Evolutionary conservation across 2,329 filamentous ascomycete genomes (phyloP), one percentile per base, ranked within the genome.

Genomic region (Phyllosticta ampelicida): DNA sequence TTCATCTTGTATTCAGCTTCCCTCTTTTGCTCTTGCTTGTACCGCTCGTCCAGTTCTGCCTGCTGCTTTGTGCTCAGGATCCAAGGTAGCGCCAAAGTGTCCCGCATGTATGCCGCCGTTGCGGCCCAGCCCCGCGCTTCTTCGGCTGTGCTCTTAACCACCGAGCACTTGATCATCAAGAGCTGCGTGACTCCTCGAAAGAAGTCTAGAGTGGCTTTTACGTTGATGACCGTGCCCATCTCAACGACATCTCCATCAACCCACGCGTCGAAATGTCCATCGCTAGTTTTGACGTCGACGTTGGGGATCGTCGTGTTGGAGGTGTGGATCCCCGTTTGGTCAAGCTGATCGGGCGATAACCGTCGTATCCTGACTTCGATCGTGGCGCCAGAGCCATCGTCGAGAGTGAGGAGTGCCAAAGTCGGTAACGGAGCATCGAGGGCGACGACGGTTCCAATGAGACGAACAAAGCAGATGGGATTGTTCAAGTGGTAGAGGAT

Each of bases 321-420:
- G 2, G 68, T 64, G 20, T 23, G 28, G 9, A 23, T 19, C 2
- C 20, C 54, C 10, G 54, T 51, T n/a, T 30, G 18, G 23, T 66
- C 64, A 20, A 63, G 63, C 20, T 64, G 62, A 13, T 67, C 65
- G 11, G 66, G 36, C 6, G 68, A 51, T n/a, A 67, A 63, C 23
- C 71, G 68, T 48, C 78, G 74, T 19, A 80, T 76, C 64, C 77
- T 78, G 18, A 84, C 70, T 53, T 85, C 81, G 58, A 86, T 74
- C 5, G 74, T 81, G 0, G 72, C 73, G 36, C 82, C 83, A 66
- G 80, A 84, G 63, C 81, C 78, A 63, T 86, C 83, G 66, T 86
- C 83, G 10, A 86, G 63, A 0, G 76, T 79, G 44, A 86, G 71
- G 50, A 83, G 63, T 1, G 70, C 70, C 62, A 73, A 77, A 57